A percentile compares a stretch with the other conserved stretches of the same genome.
Conservation (phyloP, 768 basidiomycete genomes). For the Russula brevipes region DNA sequence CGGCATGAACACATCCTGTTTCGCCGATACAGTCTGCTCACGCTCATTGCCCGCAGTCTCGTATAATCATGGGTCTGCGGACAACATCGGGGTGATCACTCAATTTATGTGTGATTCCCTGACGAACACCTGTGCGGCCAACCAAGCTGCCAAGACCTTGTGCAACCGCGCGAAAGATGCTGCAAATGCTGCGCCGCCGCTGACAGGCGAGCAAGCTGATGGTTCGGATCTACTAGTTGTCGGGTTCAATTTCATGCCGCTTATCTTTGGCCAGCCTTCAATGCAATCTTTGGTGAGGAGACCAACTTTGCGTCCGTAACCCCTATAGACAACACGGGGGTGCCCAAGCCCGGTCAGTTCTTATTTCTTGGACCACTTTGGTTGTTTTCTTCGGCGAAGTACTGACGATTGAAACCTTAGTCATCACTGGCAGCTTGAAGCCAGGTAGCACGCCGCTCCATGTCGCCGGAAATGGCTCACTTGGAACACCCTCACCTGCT, state of each 20-base stretch:
- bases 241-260: not conserved
- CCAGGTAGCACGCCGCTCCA: too few species aligned
- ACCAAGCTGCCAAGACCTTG: slow-evolving; percentile 42
- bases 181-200: slow-evolving; percentile 36
- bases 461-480: too few species aligned
- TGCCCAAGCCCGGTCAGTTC: not conserved
- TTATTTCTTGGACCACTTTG: too few species aligned
- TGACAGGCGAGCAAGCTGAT: slow-evolving; percentile 50
- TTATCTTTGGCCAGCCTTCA: slow-evolving; percentile 41
- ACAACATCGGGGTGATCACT: slow-evolving; percentile 43
- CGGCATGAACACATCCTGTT: not conserved
- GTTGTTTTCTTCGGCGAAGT: too few species aligned
- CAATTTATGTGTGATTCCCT: slow-evolving; percentile 49
- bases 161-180: slow-evolving; percentile 40
- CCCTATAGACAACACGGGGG: slow-evolving; percentile 44
- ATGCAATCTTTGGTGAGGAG: slow-evolving; percentile 48
- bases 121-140: slow-evolving; percentile 45
- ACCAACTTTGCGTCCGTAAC: slow-evolving; percentile 47
- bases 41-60: not conserved
- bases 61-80: slow-evolving; percentile 21
- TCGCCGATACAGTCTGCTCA: not conserved
- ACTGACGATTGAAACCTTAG: too few species aligned
- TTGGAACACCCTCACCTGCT: too few species aligned
- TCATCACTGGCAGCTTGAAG: too few species aligned
- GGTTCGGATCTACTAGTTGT: slow-evolving; percentile 1